Percentiles rank a stretch among this genome's conserved stretches.
phyloP scores from a whole-genome alignment of 2,329 filamentous ascomycete genomes.

The Cephalotrichum gorgonifer region DNA sequence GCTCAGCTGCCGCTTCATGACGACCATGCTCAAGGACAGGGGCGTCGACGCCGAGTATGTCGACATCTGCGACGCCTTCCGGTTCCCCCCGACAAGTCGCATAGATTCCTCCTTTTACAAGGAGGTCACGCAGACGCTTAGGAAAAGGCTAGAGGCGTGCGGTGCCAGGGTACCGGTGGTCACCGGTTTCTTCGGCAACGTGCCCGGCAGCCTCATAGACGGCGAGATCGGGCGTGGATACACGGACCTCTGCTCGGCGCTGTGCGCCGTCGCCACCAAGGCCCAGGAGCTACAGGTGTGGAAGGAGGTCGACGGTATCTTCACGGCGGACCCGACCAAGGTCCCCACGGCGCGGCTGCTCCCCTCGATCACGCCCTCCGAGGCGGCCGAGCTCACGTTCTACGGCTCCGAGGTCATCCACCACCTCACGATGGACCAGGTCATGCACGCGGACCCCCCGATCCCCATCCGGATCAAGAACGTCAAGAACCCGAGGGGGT shows the following conservation, averaged over 20 bases:
- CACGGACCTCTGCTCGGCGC: constrained; percentile 87
- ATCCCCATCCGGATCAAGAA: constrained; percentile 89
- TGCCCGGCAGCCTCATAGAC: constrained; percentile 82
- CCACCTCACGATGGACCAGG: constrained; percentile 97
- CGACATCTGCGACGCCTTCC: constrained; percentile 74
- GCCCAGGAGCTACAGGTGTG: constrained; percentile 91
- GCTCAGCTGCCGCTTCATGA: constrained; percentile 86
- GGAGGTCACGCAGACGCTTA: constrained; percentile 49
- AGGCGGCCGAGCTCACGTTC: constrained; percentile 91
- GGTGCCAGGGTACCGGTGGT: constrained; percentile 62
- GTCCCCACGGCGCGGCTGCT: constrained; percentile 91
- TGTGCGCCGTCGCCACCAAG: constrained; percentile 79
- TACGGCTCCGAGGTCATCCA: constrained; percentile 96
- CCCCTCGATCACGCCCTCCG: constrained; percentile 78
- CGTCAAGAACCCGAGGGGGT: constrained; percentile 73
- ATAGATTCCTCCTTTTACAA: constrained; percentile 63
- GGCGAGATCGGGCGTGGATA: constrained; percentile 88
- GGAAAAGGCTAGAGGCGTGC: constrained; percentile 54
- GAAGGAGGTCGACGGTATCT: constrained; percentile 98
- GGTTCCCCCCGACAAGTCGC: constrained; percentile 48
- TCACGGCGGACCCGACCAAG: constrained; percentile 74
- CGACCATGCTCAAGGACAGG: constrained; percentile 68
- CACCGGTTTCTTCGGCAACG: constrained; percentile 90
- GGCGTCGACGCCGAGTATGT: constrained; percentile 82
- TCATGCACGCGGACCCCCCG: constrained; percentile 66